Percentiles rank a stretch among this genome's conserved stretches.
phyloP scores from a whole-genome alignment of 257 asterid genomes.

The Voacanga thouarsii region DNA sequence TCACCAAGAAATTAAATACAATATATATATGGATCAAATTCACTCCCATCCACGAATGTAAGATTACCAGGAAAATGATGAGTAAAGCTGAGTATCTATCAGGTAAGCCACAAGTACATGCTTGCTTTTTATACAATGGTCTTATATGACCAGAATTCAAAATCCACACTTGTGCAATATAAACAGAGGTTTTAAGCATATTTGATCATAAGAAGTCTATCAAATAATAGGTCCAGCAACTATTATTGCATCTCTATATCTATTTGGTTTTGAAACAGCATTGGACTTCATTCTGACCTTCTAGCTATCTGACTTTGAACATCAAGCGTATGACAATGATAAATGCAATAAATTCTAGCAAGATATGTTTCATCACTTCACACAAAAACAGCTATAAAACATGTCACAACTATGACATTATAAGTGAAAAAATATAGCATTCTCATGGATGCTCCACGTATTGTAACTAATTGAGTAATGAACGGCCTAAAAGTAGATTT shows the following conservation, averaged over 20 bases:
- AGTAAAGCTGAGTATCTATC: background rate
- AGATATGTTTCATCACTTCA: background rate
- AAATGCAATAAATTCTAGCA: background rate
- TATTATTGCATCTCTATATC: background rate
- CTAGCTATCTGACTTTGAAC: background rate
- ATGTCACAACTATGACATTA: background rate
- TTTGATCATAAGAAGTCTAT: background rate
- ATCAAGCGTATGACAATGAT: background rate
- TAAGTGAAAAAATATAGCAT: background rate
- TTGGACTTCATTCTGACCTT: background rate
- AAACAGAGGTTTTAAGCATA: background rate
- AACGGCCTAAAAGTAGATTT: background rate
- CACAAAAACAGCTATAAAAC: background rate
- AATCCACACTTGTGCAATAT: background rate
- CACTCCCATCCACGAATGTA: too few species aligned
- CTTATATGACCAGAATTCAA: background rate
- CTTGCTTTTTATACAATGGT: background rate
- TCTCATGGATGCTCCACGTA: background rate
- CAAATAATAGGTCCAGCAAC: background rate
- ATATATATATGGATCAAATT: too few species aligned
- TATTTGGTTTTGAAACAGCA: background rate
- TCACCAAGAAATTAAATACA: too few species aligned
- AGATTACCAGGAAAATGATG: background rate
- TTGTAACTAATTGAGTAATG: background rate
- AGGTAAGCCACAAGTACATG: background rate